Base-by-base conservation (phyloP, 805 yeast genomes). In the Saccharomycopsis synnaedendra region DNA sequence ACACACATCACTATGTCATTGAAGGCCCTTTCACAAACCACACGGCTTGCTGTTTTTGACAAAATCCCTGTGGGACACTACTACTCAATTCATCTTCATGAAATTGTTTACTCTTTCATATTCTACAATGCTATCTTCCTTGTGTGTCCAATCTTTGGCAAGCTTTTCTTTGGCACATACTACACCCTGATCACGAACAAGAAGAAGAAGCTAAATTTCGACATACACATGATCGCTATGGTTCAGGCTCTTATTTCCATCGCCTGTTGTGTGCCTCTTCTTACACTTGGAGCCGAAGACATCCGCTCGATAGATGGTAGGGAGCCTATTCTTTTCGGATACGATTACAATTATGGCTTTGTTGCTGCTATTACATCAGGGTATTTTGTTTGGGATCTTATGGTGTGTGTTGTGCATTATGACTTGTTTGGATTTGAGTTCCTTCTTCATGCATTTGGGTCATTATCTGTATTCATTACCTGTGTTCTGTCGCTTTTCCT, bases 381-480 rank as follows among this genome's bases (percentile, higher is more conserved):
- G 3, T 93, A 93, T 66, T 93, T 93, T 61, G 55, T 86, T 28
- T 93, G 98, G 98, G 98, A 93, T 64, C 52, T 82, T 36, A 64
- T 66, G 49, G 80, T 88, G 47, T 89, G 97, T 60, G 5, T 79
- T 5, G 64, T 64, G 45, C 71, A 84, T 66, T 78, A 68, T 61
- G 66, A 72, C 44, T 61, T 85, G 54, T 93, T 86, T 64, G 97
- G 98, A 0, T 45, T 76, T 10, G 87, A 89, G 41, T 93, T 85
- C 64, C 65, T 86, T 48, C 66, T 85, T 50, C 98, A 93, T 60
- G 97, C 94, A 0, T 56, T 76, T 39, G 88, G 89, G 1, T 87
- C 97, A 0, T 63, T 87, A 47, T 75, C 74, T 57, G 95, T 86
- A 38, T 85, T 89, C 60, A 58, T 65, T 1, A 64, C 75, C 45